A percentile compares a stretch with the other conserved stretches of the same genome.
These are phyloP conservation scores for Alternaria ethzedia DNA, from an alignment of 2,329 filamentous ascomycete species.

Conservation along the genomic window DNA sequence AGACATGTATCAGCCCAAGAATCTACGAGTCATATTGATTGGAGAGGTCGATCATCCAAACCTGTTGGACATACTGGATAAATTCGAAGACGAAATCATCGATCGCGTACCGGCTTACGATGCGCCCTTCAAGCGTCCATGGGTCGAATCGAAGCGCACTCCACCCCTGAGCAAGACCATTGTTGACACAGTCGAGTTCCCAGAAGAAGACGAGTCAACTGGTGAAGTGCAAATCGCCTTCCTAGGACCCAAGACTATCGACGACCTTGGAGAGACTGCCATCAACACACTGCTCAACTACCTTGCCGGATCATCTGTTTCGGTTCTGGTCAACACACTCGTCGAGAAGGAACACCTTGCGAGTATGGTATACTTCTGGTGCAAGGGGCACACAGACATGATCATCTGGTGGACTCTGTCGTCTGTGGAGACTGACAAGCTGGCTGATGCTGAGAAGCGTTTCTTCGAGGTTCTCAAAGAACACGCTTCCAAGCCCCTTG, in stretches of 20 bases:
- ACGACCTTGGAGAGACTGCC: conserved; percentile 68
- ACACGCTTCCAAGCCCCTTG: conserved; percentile 78
- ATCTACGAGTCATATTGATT: conserved; percentile 88
- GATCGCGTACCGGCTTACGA: conserved; percentile 78
- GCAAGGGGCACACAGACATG: conserved; percentile 79
- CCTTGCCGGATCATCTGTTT: conserved; percentile 90
- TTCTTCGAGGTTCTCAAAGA: conserved; percentile 84
- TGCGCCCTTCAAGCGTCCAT: conserved; percentile 82
- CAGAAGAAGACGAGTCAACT: conserved; percentile 92
- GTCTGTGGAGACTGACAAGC: conserved; percentile 84
- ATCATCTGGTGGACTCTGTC: conserved; percentile 87
- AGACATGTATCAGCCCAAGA: conserved; percentile 98
- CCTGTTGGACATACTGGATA: conserved; percentile 79
- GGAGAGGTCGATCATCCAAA: conserved; percentile 86
- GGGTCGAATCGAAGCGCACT: conserved; percentile 85
- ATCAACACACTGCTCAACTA: conserved; percentile 83
- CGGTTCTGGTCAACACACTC: conserved; percentile 86
- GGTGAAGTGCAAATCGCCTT: conserved; percentile 88
- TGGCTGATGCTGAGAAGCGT: conserved; percentile 82
- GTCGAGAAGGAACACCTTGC: conserved; percentile 93
- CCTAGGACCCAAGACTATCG: conserved; percentile 81
- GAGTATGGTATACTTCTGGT: conserved; percentile 81
- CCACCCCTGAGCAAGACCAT: conserved; percentile 74
- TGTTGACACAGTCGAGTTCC: conserved; percentile 84
- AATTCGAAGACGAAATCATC: conserved; percentile 86